phyloP scores from a whole-genome alignment of 164 flowering plant species.

The Santalum album region DNA sequence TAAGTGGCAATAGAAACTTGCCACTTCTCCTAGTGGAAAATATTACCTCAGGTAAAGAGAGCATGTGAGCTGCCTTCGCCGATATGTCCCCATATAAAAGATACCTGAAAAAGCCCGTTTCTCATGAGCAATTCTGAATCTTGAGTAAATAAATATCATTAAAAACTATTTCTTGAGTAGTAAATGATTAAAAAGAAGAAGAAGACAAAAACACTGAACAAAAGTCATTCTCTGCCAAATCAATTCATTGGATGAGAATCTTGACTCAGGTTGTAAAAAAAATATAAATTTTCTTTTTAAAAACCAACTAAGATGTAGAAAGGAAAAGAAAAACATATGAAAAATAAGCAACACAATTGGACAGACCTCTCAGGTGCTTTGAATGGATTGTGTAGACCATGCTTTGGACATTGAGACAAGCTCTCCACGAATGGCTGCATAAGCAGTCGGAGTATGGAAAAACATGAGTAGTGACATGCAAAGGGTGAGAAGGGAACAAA shows the following conservation, averaged over 20 bases:
- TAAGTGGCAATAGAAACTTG: background rate
- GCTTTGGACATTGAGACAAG: conserved; percentile 84
- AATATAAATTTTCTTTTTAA: too few species aligned
- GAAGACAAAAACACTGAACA: background rate
- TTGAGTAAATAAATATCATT: too few species aligned
- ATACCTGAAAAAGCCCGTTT: conserved; percentile 45
- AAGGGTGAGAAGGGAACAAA: background rate
- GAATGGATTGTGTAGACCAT: conserved; percentile 94
- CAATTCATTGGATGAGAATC: too few species aligned
- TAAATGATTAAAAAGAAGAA: background rate
- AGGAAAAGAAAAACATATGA: background rate
- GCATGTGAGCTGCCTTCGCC: conserved; percentile 77
- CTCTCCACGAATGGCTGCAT: conserved; percentile 95
- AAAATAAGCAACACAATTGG: background rate
- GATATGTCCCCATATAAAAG: conserved; percentile 84
- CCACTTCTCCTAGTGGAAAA: conserved; percentile 1
- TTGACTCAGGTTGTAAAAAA: too few species aligned
- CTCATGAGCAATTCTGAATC: background rate
- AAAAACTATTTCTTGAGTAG: background rate
- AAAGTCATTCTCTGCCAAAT: background rate
- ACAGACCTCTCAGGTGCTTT: conserved; percentile 82
- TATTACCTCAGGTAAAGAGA: conserved; percentile 68
- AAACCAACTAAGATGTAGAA: background rate
- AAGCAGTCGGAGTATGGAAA: conserved; percentile 6
- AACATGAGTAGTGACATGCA: background rate